Evolutionary conservation across 257 asterid species (phyloP).

Genomic region (Leptodermis oblonga): DNA sequence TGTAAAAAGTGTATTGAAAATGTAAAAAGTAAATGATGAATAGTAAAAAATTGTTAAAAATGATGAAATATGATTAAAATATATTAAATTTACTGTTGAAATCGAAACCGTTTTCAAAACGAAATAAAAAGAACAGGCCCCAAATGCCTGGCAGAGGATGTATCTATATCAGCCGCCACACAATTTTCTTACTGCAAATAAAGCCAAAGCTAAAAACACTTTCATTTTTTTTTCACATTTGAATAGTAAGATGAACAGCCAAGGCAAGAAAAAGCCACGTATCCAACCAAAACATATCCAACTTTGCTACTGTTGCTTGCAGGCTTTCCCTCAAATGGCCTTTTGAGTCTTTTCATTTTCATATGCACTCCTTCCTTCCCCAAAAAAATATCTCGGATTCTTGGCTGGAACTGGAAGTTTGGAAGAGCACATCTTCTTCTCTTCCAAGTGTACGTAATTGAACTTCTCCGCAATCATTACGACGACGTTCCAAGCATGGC

Average conservation of each 20-base stretch:
- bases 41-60: too few relatives aligned
- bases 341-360: constrained; percentile 32
- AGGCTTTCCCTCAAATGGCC: constrained; percentile 13
- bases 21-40: too few relatives aligned
- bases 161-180: not conserved
- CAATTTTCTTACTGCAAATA: not conserved
- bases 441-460: not conserved
- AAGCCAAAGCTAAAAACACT: too few relatives aligned
- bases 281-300: constrained; percentile 6
- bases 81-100: too few relatives aligned
- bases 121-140: too few relatives aligned
- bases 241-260: not conserved
- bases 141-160: not conserved
- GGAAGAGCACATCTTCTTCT: constrained; percentile 3
- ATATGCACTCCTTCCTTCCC: not conserved
- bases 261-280: constrained; percentile 18
- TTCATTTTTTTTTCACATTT: too few relatives aligned
- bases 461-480: constrained; percentile 12
- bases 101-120: too few relatives aligned
- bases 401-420: not conserved
- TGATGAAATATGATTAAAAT: too few relatives aligned
- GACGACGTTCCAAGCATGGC: constrained; percentile 51
- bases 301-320: not conserved
- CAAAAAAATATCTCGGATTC: constrained; percentile 42
- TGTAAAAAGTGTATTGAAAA: too few relatives aligned